Evolutionary conservation across 176 grass and related monocot species (phyloP).

Genomic region (Areca catechu): DNA sequence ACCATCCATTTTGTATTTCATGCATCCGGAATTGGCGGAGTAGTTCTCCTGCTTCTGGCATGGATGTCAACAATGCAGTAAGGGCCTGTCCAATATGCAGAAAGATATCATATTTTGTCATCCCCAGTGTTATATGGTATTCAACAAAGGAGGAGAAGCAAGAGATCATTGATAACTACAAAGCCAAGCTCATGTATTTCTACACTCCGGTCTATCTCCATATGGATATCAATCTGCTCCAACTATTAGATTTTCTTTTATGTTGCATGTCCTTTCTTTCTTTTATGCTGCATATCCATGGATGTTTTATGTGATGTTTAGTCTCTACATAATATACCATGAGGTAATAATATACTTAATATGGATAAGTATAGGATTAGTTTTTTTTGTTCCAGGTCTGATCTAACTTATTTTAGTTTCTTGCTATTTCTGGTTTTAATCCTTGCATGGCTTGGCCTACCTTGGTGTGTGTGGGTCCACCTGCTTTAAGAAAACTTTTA

Average conservation of each 20-base stretch:
- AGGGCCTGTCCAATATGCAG: conserved; percentile 81
- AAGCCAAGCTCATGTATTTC: conserved; percentile 79
- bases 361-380: too few relatives aligned
- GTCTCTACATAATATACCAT: too few relatives aligned
- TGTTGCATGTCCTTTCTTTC: too few relatives aligned
- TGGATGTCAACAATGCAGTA: conserved; percentile 70
- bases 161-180: conserved; percentile 76
- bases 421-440: too few relatives aligned
- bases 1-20: conserved; percentile 83
- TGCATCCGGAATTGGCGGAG: conserved; percentile 91
- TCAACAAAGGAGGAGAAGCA: conserved; percentile 73
- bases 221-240: neutral
- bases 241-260: conserved; percentile 16
- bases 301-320: too few relatives aligned
- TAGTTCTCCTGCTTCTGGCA: conserved; percentile 61
- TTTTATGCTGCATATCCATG: too few relatives aligned
- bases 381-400: too few relatives aligned
- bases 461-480: too few relatives aligned
- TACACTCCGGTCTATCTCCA: neutral
- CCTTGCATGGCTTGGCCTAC: too few relatives aligned
- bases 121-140: conserved; percentile 78
- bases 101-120: conserved; percentile 60
- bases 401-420: too few relatives aligned
- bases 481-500: too few relatives aligned
- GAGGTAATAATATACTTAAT: too few relatives aligned